Conservation (phyloP, 352 stramenopile genomes). For the Plasmopara halstedii region DNA sequence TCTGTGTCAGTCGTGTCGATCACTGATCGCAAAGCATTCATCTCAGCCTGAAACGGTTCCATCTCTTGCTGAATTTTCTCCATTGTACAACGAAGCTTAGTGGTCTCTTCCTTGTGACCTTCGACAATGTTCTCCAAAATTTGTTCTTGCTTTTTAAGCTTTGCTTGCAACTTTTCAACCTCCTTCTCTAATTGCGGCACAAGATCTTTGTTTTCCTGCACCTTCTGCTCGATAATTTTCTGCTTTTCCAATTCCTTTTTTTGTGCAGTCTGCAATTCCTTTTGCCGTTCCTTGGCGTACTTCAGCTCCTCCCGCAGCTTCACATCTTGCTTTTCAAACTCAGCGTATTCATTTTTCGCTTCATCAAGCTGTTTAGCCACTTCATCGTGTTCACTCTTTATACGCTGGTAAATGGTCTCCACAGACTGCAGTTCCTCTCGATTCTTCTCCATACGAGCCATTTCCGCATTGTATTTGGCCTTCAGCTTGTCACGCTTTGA, state of each 20-base stretch:
- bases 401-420: slow-evolving; percentile 68
- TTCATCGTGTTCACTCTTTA: slow-evolving; percentile 80
- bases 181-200: slow-evolving; percentile 86
- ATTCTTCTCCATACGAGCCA: slow-evolving; percentile 75
- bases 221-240: slow-evolving; percentile 70
- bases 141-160: slow-evolving; percentile 80
- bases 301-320: slow-evolving; percentile 97
- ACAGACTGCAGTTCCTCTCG: slow-evolving; percentile 71
- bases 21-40: slow-evolving; percentile 63
- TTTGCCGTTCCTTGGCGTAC: slow-evolving; percentile 88
- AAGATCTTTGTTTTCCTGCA: slow-evolving; percentile 80
- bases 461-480: slow-evolving; percentile 65
- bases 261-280: slow-evolving; percentile 86
- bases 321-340: slow-evolving; percentile 97
- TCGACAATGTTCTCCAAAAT: slow-evolving; percentile 83
- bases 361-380: slow-evolving; percentile 82
- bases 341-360: slow-evolving; percentile 89
- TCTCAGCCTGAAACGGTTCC: slow-evolving; percentile 57
- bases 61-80: slow-evolving; percentile 75
- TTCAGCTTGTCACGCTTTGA: slow-evolving; percentile 55
- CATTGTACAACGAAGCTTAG: slow-evolving; percentile 63
- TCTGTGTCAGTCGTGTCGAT: slow-evolving; percentile 80
- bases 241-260: slow-evolving; percentile 91
- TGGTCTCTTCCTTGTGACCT: slow-evolving; percentile 67
- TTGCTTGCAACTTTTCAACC: slow-evolving; percentile 55